Conservation (phyloP, 2,329 filamentous ascomycete genomes). For the Fusarium incarnatum region DNA sequence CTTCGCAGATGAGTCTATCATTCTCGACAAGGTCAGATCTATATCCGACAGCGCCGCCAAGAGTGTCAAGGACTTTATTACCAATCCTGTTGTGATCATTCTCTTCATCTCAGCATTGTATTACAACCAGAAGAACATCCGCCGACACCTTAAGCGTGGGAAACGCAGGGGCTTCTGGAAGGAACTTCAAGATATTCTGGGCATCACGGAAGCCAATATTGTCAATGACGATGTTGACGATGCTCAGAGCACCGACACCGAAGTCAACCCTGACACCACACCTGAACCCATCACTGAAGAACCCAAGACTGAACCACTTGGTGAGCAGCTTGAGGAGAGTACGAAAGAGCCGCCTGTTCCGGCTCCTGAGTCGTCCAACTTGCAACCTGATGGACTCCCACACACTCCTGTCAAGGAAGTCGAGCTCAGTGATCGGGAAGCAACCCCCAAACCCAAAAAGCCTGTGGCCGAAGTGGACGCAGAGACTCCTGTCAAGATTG, state of each 20-base stretch:
- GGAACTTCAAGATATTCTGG: slow-evolving; percentile 38
- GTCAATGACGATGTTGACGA: slow-evolving; percentile 25
- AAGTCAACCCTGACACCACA: slow-evolving; percentile 13
- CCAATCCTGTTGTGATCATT: slow-evolving; percentile 64
- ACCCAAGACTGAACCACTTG: not conserved
- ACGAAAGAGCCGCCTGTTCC: slow-evolving; percentile 8
- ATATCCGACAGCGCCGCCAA: slow-evolving; percentile 63
- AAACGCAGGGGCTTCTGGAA: slow-evolving; percentile 47
- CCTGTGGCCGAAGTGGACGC: not conserved
- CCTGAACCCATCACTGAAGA: not conserved
- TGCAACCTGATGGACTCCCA: slow-evolving; percentile 6
- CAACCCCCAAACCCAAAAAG: slow-evolving; percentile 28
- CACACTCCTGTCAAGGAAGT: slow-evolving; percentile 11
- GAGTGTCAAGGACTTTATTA: slow-evolving; percentile 66
- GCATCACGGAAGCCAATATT: not conserved
- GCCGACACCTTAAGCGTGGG: slow-evolving; percentile 54
- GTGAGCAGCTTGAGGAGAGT: slow-evolving; percentile 11
- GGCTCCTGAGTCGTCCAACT: slow-evolving; percentile 14
- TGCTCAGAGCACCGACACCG: slow-evolving; percentile 31
- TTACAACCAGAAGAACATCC: slow-evolving; percentile 60
- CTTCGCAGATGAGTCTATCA: slow-evolving; percentile 53
- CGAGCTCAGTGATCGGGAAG: slow-evolving; percentile 31
- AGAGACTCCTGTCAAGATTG: not conserved
- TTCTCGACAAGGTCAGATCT: slow-evolving; percentile 63
- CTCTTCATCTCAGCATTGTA: slow-evolving; percentile 57